Conservation (phyloP, 805 yeast genomes). For the Starmerella lactis-condensi region DNA sequence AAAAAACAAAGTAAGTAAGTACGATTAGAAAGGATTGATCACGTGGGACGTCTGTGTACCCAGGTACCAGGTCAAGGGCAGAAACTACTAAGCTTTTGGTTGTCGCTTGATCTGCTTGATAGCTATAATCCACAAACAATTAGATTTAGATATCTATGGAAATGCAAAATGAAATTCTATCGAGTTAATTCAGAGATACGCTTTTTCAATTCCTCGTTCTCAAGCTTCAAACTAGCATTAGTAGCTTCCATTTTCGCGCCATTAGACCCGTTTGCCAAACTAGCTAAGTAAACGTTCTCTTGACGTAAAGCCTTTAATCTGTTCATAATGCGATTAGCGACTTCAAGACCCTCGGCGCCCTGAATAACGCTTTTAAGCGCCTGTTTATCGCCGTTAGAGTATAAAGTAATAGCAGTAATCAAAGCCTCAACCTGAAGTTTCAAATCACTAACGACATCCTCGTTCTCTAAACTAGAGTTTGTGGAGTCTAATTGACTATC, state of each 20-base stretch:
- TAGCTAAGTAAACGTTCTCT: slow-evolving; percentile 14
- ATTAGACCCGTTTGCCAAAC: slow-evolving; percentile 8
- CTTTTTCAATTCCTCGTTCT: slow-evolving; percentile 9
- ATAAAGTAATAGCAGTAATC: slow-evolving; percentile 12
- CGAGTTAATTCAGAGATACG: slow-evolving; percentile 4
- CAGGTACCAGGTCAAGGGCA: not conserved
- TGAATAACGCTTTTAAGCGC: slow-evolving; percentile 1
- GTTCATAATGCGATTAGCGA: slow-evolving; percentile 16
- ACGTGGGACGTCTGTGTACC: too few species aligned
- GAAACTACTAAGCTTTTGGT: too few species aligned
- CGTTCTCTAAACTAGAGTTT: too few species aligned
- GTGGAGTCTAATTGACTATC: too few species aligned
- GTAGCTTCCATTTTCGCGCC: slow-evolving; percentile 14
- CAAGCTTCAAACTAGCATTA: slow-evolving; percentile 7
- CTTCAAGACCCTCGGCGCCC: slow-evolving; percentile 13
- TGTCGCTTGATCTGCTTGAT: too few species aligned
- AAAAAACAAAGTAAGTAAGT: too few species aligned
- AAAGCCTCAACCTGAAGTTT: slow-evolving; percentile 15
- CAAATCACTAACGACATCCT: slow-evolving; percentile 11
- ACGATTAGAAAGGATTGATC: too few species aligned
- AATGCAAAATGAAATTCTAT: too few species aligned
- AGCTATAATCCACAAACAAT: too few species aligned
- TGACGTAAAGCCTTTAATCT: slow-evolving; percentile 13
- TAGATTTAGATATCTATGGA: too few species aligned
- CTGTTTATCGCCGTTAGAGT: not conserved